Base-by-base conservation (phyloP, 352 stramenopile species). In the Phytopythium sindhum region DNA sequence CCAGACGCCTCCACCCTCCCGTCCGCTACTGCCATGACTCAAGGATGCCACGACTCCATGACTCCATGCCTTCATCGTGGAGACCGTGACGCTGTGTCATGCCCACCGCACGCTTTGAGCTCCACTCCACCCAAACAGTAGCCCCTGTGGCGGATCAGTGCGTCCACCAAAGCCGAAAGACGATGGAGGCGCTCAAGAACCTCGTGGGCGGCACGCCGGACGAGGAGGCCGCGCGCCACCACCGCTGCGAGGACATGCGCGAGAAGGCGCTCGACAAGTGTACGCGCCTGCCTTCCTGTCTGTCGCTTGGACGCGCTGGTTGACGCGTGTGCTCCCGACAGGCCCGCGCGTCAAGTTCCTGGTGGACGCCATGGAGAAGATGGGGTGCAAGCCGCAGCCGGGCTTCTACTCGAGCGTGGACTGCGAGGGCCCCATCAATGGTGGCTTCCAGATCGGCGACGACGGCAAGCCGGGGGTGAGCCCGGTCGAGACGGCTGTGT, bases 381-480 rank as follows among this genome's bases (percentile, higher is more conserved):
- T 93, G 79, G 88, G 88, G 33, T 96, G 88, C 68, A 91, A 83
- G 65, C 71, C 93, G 69, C 69, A 86, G 60, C 31, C 70, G 1
- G 74, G 73, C 17, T 94, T 94, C 72, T 96, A 91, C 66, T 86
- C 81, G 39, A 92, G 82, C 61, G 77, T 92, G 23, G 75, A 95
- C 54, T 96, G 88, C 61, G 80, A 93, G 51, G 81, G 80, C n/a
- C 72, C 89, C 57, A 95, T 95, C 69, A 93, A 94, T 56, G 88
- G 88, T 50, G 88, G 88, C 42, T 96, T 96, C 63, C 82, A 91
- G 61, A 63, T 96, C 37, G 86, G 93, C 57, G 82, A 95, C 37
- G 68, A 87, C 12, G 77, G 73, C 60, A 82, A 90, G 48, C 86
- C 88, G 15, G 82, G 80, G 39, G 86, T 91, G 39, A 14, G 52